Evolutionary conservation across 1,284 basidiomycete species (phyloP).

Genomic region (Xerocomus nothofagi): DNA sequence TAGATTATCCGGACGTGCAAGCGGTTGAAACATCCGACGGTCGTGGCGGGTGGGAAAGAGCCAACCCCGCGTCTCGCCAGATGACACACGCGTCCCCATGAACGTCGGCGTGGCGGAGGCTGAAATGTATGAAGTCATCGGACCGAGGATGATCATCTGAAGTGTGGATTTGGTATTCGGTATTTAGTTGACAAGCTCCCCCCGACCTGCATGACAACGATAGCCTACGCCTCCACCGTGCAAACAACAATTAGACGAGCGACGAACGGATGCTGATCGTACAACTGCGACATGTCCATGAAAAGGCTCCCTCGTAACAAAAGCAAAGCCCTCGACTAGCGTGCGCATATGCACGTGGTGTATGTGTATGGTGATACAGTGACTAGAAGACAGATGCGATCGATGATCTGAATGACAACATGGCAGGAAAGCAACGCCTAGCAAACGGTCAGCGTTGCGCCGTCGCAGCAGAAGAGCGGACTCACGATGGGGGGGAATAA

Average conservation of each 20-base stretch:
- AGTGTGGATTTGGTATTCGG: slow-evolving; percentile 2
- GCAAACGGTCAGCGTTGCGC: too few relatives aligned
- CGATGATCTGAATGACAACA: slow-evolving; percentile 33
- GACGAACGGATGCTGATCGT: slow-evolving; percentile 24
- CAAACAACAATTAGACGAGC: slow-evolving; percentile 10
- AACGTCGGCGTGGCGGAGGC: slow-evolving; percentile 15
- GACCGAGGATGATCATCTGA: slow-evolving; percentile 20
- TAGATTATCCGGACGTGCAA: neutral
- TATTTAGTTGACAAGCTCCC: slow-evolving; percentile 7
- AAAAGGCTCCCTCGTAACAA: slow-evolving; percentile 1
- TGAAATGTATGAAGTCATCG: slow-evolving; percentile 30
- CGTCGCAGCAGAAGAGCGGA: slow-evolving; percentile 5
- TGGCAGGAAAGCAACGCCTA: too few relatives aligned
- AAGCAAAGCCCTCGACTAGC: slow-evolving; percentile 21
- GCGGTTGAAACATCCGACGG: neutral
- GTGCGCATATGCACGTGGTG: slow-evolving; percentile 38
- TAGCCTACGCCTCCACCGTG: slow-evolving; percentile 1
- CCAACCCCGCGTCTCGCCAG: neutral
- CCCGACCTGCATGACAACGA: slow-evolving; percentile 26
- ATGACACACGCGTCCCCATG: neutral
- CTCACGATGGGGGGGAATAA: slow-evolving; percentile 32
- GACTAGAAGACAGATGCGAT: slow-evolving; percentile 33
- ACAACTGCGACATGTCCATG: slow-evolving; percentile 31
- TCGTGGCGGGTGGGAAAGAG: neutral
- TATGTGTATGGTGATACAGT: slow-evolving; percentile 38